These are phyloP conservation scores for Crithidia mellificae DNA, from an alignment of 208 protist species.

Conservation along the genomic window DNA sequence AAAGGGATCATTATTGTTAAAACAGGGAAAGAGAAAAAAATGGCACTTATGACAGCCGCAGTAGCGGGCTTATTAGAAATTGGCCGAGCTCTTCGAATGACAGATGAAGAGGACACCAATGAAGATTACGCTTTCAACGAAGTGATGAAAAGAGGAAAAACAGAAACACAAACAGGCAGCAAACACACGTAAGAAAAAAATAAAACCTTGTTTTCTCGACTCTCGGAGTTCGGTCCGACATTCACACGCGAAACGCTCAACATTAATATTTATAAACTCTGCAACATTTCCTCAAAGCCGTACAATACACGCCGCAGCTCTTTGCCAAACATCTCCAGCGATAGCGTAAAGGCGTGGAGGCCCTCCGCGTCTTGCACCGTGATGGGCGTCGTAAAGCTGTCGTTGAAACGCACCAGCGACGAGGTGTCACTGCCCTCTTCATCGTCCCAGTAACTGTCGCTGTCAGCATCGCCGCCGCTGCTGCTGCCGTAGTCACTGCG, in stretches of 20 bases:
- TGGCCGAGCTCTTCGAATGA: too few relatives aligned
- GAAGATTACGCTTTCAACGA: too few relatives aligned
- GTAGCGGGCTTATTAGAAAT: not conserved
- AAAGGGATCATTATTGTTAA: too few relatives aligned
- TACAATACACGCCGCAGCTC: constrained; percentile 65
- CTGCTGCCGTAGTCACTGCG: constrained; percentile 6
- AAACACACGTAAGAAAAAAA: too few relatives aligned
- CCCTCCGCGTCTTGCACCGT: constrained; percentile 71
- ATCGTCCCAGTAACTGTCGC: not conserved
- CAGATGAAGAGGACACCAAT: too few relatives aligned
- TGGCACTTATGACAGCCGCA: too few relatives aligned
- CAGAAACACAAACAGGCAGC: too few relatives aligned
- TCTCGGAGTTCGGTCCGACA: too few relatives aligned
- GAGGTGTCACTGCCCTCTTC: not conserved
- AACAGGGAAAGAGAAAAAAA: too few relatives aligned
- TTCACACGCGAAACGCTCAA: too few relatives aligned
- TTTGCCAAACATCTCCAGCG: constrained; percentile 69
- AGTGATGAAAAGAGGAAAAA: too few relatives aligned
- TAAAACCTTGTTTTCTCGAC: too few relatives aligned
- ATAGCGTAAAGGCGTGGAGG: constrained; percentile 59
- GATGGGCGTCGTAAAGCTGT: constrained; percentile 67
- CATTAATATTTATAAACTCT: constrained; percentile 32
- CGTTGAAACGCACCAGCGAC: constrained; percentile 57
- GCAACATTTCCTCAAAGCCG: constrained; percentile 72
- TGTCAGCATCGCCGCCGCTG: constrained; percentile 4